A percentile compares a stretch with the other conserved stretches of the same genome.
These are phyloP conservation scores for Urtica urens DNA, from an alignment of 306 rosid genomes.

Conservation along the genomic window DNA sequence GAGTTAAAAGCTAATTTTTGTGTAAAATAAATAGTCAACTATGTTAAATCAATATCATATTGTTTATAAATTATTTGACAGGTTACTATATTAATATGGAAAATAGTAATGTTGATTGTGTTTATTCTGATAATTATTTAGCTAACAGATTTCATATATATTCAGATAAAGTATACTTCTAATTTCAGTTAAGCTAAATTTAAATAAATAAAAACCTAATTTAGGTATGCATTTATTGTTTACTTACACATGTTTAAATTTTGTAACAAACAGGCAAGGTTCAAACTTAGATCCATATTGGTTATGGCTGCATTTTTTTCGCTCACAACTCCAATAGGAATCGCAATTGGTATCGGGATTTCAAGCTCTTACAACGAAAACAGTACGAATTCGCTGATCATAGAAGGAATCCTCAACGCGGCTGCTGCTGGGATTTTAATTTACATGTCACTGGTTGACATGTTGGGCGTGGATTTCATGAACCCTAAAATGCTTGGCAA, in stretches of 20 bases:
- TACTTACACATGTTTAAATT: too few species aligned
- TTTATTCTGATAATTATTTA: too few species aligned
- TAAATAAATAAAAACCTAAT: too few species aligned
- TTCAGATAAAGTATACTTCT: too few species aligned
- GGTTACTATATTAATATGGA: too few species aligned
- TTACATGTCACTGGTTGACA: conserved; percentile 52
- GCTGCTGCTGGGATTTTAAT: conserved; percentile 45
- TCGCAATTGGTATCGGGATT: conserved; percentile 37
- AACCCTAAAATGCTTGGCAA: conserved; percentile 27
- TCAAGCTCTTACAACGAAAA: conserved; percentile 32
- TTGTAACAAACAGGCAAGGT: conserved; percentile 24
- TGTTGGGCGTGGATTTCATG: conserved; percentile 44
- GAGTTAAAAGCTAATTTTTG: too few species aligned
- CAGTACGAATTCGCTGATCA: conserved; percentile 31
- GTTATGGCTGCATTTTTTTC: conserved; percentile 42
- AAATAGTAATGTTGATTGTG: too few species aligned
- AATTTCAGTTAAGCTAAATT: too few species aligned
- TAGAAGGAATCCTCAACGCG: conserved; percentile 39
- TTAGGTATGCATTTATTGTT: too few species aligned
- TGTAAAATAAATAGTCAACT: too few species aligned
- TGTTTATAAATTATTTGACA: too few species aligned
- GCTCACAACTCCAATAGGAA: conserved; percentile 39
- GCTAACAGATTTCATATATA: too few species aligned
- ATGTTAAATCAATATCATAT: background rate
- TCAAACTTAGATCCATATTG: conserved; percentile 14